Evolutionary conservation across 1,139 yeast species (phyloP), one percentile per base, ranked within the genome.

Genomic region (Blastobotrys arbuscula): DNA sequence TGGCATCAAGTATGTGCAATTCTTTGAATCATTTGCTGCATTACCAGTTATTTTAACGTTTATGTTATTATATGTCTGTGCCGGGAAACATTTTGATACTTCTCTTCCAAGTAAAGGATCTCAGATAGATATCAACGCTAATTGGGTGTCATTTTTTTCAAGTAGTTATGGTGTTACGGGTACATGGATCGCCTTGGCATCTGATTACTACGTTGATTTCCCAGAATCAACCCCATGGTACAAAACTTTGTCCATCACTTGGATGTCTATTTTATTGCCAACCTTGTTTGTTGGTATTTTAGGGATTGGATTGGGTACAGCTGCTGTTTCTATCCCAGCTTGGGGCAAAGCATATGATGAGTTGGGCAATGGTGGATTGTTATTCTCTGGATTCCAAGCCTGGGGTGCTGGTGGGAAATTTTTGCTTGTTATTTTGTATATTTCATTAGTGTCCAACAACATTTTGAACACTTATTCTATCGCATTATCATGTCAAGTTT

Each of bases 131-230:
- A 63, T 72, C 12, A 72, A 74, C 45, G 95, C 95, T 8, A 78
- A 80, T 62, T 80, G 87, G 78, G 65, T 88, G 28, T 77, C 88
- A 16, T 84, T 81, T 64, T 86, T 87, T 61, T 78, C 90, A 1
- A 71, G 87, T 44, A 75, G 84, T 34, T 86, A 85, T 61, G 83
- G 96, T 30, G 81, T 84, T 42, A 87, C 96, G 2, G 78, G 90
- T 1, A 86, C 96, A 1, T 89, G 96, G 96, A 94, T 95, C 34
- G 84, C 92, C 4, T 78, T 84, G 53, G 86, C 96, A 1, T 76
- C 92, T 0, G 97, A 89, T 66, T 89, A 88, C 65, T 86, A 85
- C 64, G 80, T 88, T 45, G 72, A 86, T 48, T 82, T 88, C 62
- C 96, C 96, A 0, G 95, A 86, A 60, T 71, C 73, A 39, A 78